Evolutionary conservation across 2,329 filamentous ascomycete species (phyloP), one percentile per base, ranked within the genome.

Genomic region (Paracorniculantispora psalliotae): DNA sequence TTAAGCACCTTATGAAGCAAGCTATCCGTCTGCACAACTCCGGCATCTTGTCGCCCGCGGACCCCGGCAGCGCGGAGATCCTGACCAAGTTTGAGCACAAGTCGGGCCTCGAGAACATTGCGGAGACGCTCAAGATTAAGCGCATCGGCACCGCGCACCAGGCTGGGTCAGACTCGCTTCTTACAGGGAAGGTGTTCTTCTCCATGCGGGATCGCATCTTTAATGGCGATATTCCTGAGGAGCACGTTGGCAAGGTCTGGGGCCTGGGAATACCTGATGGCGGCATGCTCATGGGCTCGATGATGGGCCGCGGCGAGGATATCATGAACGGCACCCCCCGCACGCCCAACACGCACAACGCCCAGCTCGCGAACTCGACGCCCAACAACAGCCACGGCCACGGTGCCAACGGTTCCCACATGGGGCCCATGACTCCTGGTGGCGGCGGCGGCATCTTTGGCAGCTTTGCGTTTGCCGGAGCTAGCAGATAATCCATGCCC

Each of bases 1-100:
- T 99, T 66, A 99, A 99, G 77, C 96, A 94, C 72, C 83, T 99
- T 43, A 93, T 97, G 84, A 96, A 96, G 71, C 87, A 92, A 68
- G 92, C 91, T 28, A 88, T 89, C 64, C 84, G 84, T 66, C 82
- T 88, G 57, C 84, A 89, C 69, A 83, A 84, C 58, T 81, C 82
- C 52, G 83, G 76, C 69, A 88, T 85, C 53, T 73, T 84, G 13
- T 86, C 82, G 9, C 87, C 84, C 49, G 78, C 82, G 57, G 88
- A 90, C 61, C 81, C 83, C 2, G 78, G 79, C 59, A 88, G 85
- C 17, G 79, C 82, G 25, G 89, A 91, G 68, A 89, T 96, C 60
- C 79, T 97, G 62, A 85, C 88, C 64, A 91, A 90, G 65, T 88
- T 96, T 59, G 92, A 94, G 67, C 87, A 91, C 67, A 97, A 97